These are phyloP conservation scores for Spathaspora girioi DNA, from an alignment of 805 yeast genomes.

Conservation along the genomic window DNA sequence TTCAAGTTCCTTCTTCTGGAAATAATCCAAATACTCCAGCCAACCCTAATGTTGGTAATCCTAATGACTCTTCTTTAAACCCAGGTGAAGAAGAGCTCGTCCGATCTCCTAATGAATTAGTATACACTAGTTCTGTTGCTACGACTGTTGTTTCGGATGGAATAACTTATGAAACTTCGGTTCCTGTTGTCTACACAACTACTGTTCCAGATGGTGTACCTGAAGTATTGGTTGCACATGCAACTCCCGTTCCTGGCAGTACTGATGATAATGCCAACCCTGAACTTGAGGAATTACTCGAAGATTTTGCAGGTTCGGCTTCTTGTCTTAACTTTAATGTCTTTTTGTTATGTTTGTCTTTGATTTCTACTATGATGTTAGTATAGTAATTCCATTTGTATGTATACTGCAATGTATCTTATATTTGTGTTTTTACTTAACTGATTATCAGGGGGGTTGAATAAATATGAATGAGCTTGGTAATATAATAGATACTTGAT, in stretches of 20 bases:
- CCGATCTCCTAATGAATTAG: background rate
- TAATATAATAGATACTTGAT: too few relatives aligned
- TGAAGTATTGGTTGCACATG: background rate
- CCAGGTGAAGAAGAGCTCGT: background rate
- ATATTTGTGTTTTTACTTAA: too few relatives aligned
- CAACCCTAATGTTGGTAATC: too few relatives aligned
- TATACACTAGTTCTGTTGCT: background rate
- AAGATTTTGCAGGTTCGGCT: background rate
- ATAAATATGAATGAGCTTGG: too few relatives aligned
- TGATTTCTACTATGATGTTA: background rate
- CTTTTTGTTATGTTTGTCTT: background rate
- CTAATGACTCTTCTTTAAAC: background rate
- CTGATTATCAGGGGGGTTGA: too few relatives aligned
- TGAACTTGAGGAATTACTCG: background rate
- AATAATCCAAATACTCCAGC: background rate
- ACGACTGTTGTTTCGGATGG: background rate
- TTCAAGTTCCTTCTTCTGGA: too few relatives aligned
- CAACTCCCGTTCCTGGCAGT: background rate
- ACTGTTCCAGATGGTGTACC: background rate
- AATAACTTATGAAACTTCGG: background rate
- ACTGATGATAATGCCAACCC: background rate
- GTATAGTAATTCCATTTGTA: background rate
- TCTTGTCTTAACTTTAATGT: background rate
- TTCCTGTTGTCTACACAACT: too few relatives aligned
- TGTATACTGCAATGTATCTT: background rate